Evolutionary conservation across 805 yeast species (phyloP), one percentile per base, ranked within the genome.

Genomic region (Metahyphopichia silvanorum): DNA sequence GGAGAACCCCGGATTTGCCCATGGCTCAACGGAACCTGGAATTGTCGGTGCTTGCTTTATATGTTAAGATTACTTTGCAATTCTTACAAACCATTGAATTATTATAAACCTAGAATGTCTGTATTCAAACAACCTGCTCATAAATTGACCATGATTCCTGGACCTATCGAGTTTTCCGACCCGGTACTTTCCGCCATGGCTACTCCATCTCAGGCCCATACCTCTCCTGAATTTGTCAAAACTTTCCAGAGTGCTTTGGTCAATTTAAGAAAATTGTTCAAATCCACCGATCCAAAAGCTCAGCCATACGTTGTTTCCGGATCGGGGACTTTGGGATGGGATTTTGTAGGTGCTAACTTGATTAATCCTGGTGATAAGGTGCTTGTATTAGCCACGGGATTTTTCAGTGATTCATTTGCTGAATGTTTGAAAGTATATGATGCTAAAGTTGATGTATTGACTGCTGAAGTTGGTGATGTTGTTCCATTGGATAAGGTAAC

Each of bases 291-390:
- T 47, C 57, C 76, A 10, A 34, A 36, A 8, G 76, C 93, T 22
- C 96, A 86, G 64, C 86, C 89, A 6, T 71, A 85, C 39, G 85
- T 91, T 11, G 54, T 91, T 36, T 73, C 93, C 3, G 98, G 97
- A 26, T 82, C 95, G 2, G 98, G 98, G 37, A 87, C 97, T 14
- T 71, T 89, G 25, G 98, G 98, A 22, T 89, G 96, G 96, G 98
- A 89, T 52, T 66, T 89, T 40, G 81, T 77, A 25, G 95, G 82
- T 16, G 73, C 95, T 21, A 89, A 91, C 62, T 69, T 88, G 44
- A 51, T 86, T 33, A 44, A 39, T 12, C 68, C 73, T 2, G 80
- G 78, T 35, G 95, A 88, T 37, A 72, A 77, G 28, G 91, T 78
- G 5, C 73, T 91, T 45, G 86, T 89, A 18, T 70, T 91, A 40